Conservation (phyloP, 306 rosid species). For the Citrullus mucosospermus region DNA sequence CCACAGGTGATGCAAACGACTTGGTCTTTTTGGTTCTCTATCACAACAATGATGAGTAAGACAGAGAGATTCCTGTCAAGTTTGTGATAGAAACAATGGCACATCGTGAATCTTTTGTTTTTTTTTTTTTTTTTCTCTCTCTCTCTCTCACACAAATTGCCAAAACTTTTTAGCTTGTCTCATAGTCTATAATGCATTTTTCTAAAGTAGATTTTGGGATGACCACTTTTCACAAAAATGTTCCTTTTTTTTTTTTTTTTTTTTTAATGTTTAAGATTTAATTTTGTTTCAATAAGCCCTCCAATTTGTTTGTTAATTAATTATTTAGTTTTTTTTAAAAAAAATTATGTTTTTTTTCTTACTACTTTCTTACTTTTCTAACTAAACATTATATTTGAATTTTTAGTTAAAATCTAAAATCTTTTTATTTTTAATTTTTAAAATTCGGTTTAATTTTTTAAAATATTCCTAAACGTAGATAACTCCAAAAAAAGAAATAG, state of each 20-base stretch:
- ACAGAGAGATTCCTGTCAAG: not conserved
- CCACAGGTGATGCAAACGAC: not conserved
- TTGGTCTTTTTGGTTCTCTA: not conserved
- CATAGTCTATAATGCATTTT: not conserved
- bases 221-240: not conserved
- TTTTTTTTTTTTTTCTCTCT: not conserved
- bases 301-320: not conserved
- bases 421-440: too few species aligned
- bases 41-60: not conserved
- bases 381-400: too few species aligned
- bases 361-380: too few species aligned
- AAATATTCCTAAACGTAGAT: too few species aligned
- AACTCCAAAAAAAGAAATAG: too few species aligned
- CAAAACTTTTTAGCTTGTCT: not conserved
- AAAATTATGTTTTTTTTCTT: too few species aligned
- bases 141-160: not conserved
- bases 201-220: not conserved
- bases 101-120: not conserved
- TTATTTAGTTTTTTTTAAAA: too few species aligned
- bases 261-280: not conserved
- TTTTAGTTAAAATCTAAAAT: too few species aligned
- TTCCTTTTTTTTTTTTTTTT: too few species aligned
- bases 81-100: not conserved
- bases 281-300: not conserved
- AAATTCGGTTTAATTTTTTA: too few species aligned